A percentile compares a stretch with the other conserved stretches of the same genome.
phyloP scores from a whole-genome alignment of 1,284 basidiomycete genomes.

The Pholiota adiposa region DNA sequence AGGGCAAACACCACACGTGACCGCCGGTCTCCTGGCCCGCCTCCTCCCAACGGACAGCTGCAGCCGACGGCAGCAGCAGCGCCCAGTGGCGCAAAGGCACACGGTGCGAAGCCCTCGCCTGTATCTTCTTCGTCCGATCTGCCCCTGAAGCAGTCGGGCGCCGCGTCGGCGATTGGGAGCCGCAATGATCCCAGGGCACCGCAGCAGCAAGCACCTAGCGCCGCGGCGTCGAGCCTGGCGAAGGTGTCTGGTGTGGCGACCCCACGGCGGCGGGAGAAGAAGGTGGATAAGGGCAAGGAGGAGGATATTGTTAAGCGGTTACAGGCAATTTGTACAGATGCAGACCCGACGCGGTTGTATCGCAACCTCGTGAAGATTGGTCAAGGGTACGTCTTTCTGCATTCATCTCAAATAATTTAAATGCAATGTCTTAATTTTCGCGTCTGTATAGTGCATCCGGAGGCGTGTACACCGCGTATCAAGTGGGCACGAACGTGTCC shows the following conservation, averaged over 20 bases:
- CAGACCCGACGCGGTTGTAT: slow-evolving; percentile 95
- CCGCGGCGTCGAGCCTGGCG: slow-evolving; percentile 61
- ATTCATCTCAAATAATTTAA: slow-evolving; percentile 7
- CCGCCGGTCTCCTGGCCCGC: slow-evolving; percentile 40
- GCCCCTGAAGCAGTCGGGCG: slow-evolving; percentile 43
- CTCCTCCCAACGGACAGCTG: slow-evolving; percentile 7
- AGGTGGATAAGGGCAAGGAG: slow-evolving; percentile 82
- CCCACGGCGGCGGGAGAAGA: slow-evolving; percentile 86
- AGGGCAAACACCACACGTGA: slow-evolving; percentile 72
- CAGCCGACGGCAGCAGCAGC: neutral
- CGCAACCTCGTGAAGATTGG: slow-evolving; percentile 95
- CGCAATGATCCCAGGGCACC: slow-evolving; percentile 36
- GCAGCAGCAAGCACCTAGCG: slow-evolving; percentile 44
- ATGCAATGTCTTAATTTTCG: neutral
- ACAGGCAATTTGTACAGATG: slow-evolving; percentile 95
- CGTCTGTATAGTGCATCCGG: slow-evolving; percentile 79
- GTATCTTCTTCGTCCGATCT: slow-evolving; percentile 60
- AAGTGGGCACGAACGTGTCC: slow-evolving; percentile 89
- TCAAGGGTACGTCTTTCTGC: slow-evolving; percentile 78
- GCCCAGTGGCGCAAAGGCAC: slow-evolving; percentile 14
- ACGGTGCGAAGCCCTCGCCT: slow-evolving; percentile 47
- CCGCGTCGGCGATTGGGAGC: slow-evolving; percentile 34
- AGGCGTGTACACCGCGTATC: slow-evolving; percentile 97
- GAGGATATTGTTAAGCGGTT: slow-evolving; percentile 91
- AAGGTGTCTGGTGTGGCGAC: slow-evolving; percentile 75